Percentiles rank a stretch among this genome's conserved stretches.
These are phyloP conservation scores for Coelastrella sp. DNA, from an alignment of 139 green algal species.

Conservation along the genomic window DNA sequence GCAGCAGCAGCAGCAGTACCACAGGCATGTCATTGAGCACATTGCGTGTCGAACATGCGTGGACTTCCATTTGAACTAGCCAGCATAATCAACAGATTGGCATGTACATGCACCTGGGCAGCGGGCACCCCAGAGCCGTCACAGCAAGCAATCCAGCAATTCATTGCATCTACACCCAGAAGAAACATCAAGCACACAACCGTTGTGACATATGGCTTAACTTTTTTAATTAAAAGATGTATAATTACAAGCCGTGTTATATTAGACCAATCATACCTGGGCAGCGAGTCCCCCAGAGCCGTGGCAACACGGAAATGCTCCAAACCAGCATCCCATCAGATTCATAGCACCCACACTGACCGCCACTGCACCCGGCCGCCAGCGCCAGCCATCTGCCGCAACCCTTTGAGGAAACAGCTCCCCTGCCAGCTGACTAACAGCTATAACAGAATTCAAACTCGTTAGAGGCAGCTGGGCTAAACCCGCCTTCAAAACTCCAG, in stretches of 20 bases:
- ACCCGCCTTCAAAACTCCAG: conserved; percentile 38
- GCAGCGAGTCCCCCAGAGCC: conserved; percentile 84
- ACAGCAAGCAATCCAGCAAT: conserved; percentile 84
- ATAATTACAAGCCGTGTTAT: too few relatives aligned
- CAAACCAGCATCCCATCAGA: conserved; percentile 79
- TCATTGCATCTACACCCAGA: conserved; percentile 71
- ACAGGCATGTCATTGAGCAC: too few relatives aligned
- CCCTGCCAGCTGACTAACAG: conserved; percentile 76
- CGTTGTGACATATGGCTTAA: too few relatives aligned
- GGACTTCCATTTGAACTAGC: too few relatives aligned
- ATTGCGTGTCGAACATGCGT: too few relatives aligned
- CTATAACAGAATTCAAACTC: conserved; percentile 86
- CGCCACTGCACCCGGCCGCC: conserved; percentile 60
- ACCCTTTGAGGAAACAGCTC: conserved; percentile 72
- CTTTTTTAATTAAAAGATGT: too few relatives aligned
- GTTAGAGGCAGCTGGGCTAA: conserved; percentile 71
- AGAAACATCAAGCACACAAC: too few relatives aligned
- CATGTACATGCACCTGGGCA: conserved; percentile 29
- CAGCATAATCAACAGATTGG: too few relatives aligned
- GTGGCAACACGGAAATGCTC: conserved; percentile 86
- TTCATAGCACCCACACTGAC: conserved; percentile 83
- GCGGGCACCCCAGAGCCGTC: conserved; percentile 84
- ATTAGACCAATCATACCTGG: conserved; percentile 56
- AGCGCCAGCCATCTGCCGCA: conserved; percentile 43
- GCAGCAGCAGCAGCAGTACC: conserved; percentile 16